These are phyloP conservation scores for Fomitiporia mediterranea DNA, from an alignment of 1,284 basidiomycete genomes.

Conservation along the genomic window DNA sequence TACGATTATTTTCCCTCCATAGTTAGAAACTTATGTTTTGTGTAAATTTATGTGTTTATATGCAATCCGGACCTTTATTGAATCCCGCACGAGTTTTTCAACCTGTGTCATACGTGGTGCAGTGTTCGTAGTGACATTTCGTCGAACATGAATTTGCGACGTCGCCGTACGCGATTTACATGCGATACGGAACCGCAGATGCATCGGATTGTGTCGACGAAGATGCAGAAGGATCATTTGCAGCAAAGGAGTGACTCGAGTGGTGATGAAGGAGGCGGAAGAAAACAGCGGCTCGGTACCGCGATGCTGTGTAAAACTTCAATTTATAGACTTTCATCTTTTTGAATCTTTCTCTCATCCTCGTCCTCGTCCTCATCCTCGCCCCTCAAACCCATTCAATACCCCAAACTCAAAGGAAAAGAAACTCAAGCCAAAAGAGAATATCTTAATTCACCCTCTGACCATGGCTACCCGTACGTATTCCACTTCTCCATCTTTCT, in stretches of 20 bases:
- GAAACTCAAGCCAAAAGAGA: neutral
- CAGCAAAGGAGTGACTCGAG: slow-evolving; percentile 5
- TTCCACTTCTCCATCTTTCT: neutral
- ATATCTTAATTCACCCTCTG: slow-evolving; percentile 15
- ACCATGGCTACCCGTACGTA: slow-evolving; percentile 65
- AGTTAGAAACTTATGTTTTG: neutral
- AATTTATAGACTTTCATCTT: neutral
- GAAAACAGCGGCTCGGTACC: neutral
- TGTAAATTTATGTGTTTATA: neutral
- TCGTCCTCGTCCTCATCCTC: neutral
- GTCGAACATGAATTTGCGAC: neutral
- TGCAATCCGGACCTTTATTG: slow-evolving; percentile 51
- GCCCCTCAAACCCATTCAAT: too few relatives aligned
- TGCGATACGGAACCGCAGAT: too few relatives aligned
- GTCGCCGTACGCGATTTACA: neutral
- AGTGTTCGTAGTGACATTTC: neutral
- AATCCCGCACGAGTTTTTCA: slow-evolving; percentile 64
- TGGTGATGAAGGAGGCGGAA: too few relatives aligned
- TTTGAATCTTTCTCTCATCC: neutral
- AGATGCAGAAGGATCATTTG: neutral
- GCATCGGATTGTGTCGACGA: neutral
- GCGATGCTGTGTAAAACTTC: slow-evolving; percentile 5
- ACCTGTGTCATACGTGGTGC: slow-evolving; percentile 26
- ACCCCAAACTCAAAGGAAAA: neutral
- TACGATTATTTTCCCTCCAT: neutral